Conservation (phyloP, 2,329 filamentous ascomycete species). For the Ophiosphaerella narmari region DNA sequence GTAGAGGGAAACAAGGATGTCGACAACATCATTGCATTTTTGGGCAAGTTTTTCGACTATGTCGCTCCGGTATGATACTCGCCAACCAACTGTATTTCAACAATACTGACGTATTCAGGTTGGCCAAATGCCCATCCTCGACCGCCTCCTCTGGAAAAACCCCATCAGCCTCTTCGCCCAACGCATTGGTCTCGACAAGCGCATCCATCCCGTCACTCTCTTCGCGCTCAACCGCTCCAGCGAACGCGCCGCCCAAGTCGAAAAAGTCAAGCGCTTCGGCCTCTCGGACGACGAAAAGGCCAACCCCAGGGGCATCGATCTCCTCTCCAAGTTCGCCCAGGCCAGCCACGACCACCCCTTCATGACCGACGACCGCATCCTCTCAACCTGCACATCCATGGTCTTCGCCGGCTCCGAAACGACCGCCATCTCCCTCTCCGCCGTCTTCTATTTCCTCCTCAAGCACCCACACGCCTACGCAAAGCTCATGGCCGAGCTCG, state of each 20-base stretch:
- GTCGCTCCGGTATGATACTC: constrained; percentile 64
- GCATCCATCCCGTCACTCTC: constrained; percentile 72
- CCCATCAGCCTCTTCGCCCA: constrained; percentile 71
- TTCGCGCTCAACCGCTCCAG: constrained; percentile 71
- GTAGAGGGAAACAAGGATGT: constrained; percentile 75
- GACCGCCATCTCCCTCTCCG: constrained; percentile 73
- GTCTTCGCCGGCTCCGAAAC: constrained; percentile 77
- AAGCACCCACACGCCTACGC: constrained; percentile 63
- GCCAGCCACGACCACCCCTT: constrained; percentile 70
- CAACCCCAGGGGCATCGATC: constrained; percentile 55
- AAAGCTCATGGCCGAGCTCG: constrained; percentile 65
- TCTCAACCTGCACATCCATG: constrained; percentile 74
- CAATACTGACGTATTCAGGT: constrained; percentile 50
- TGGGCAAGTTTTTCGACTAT: constrained; percentile 69
- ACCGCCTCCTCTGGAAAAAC: constrained; percentile 74
- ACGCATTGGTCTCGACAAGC: constrained; percentile 68
- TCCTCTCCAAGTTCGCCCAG: constrained; percentile 74
- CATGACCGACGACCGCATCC: constrained; percentile 71
- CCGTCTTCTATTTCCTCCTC: constrained; percentile 75
- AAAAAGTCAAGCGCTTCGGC: constrained; percentile 53
- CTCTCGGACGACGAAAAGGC: constrained; percentile 37
- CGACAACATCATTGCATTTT: constrained; percentile 71
- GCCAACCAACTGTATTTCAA: background rate
- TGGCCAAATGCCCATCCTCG: constrained; percentile 75
- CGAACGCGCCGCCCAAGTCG: constrained; percentile 63